Percentiles rank a stretch among this genome's conserved stretches.
Evolutionary conservation across 2,329 filamentous ascomycete species (phyloP).

Genomic region (Colletotrichum simmondsii): DNA sequence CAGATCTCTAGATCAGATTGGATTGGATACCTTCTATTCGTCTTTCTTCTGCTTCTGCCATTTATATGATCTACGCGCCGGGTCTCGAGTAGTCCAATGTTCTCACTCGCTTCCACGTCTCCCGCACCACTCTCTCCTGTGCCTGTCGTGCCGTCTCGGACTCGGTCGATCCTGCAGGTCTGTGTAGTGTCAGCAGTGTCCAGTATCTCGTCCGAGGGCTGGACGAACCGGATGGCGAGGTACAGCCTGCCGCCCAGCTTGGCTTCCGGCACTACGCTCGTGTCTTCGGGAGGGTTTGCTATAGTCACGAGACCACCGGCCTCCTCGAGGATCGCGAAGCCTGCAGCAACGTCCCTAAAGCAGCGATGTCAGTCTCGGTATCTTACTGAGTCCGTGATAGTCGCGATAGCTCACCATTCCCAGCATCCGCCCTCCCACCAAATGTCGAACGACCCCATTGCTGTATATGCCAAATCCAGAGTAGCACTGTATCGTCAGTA

Average conservation of each 20-base stretch:
- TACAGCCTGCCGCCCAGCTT: slow-evolving; percentile 76
- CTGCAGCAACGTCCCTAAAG: slow-evolving; percentile 77
- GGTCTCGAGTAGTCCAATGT: slow-evolving; percentile 75
- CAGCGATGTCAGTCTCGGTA: slow-evolving; percentile 63
- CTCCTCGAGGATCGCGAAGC: slow-evolving; percentile 77
- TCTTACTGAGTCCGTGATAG: background rate
- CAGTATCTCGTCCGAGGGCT: background rate
- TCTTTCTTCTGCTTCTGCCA: background rate
- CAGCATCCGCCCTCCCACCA: slow-evolving; percentile 88
- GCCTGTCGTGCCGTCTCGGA: slow-evolving; percentile 72
- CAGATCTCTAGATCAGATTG: slow-evolving; percentile 53
- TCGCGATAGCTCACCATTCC: slow-evolving; percentile 71
- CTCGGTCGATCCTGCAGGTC: slow-evolving; percentile 71
- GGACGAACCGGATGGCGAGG: slow-evolving; percentile 70
- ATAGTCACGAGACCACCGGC: slow-evolving; percentile 80
- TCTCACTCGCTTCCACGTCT: slow-evolving; percentile 77
- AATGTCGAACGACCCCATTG: slow-evolving; percentile 81
- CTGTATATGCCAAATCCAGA: slow-evolving; percentile 78
- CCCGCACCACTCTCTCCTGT: slow-evolving; percentile 77
- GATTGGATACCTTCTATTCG: background rate
- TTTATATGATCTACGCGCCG: slow-evolving; percentile 53
- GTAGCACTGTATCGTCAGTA: slow-evolving; percentile 65
- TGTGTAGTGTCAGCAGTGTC: slow-evolving; percentile 40
- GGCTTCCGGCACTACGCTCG: slow-evolving; percentile 67
- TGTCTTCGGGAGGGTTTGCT: slow-evolving; percentile 74